These are phyloP conservation scores for Nothopassalora personata DNA, from an alignment of 2,329 filamentous ascomycete genomes.

Conservation along the genomic window DNA sequence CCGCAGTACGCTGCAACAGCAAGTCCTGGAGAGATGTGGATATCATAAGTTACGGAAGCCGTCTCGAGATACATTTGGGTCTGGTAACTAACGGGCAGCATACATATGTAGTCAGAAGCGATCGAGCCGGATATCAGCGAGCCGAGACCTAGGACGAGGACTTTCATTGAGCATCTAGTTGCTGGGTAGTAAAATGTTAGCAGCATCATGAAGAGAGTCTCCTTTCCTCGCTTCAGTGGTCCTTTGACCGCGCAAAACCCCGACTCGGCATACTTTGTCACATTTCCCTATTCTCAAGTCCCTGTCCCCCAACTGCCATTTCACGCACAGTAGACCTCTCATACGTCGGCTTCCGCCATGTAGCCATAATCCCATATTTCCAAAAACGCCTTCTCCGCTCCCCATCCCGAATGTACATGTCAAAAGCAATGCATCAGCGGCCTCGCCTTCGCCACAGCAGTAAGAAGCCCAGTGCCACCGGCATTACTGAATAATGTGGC, in stretches of 20 bases:
- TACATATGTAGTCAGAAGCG: no score
- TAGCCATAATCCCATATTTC: constrained; percentile 28
- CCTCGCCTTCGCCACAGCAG: constrained; percentile 46
- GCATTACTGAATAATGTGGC: constrained; percentile 34
- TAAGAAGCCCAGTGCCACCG: constrained; percentile 52
- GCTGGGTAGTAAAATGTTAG: no score
- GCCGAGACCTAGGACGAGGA: no score
- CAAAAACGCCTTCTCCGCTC: constrained; percentile 39
- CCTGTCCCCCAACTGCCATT: constrained; percentile 29
- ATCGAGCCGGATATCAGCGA: no score
- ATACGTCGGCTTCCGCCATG: constrained; percentile 26
- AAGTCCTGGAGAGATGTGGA: no score
- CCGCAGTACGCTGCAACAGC: no score
- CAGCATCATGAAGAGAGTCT: constrained; percentile 58
- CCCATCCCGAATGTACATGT: constrained; percentile 56
- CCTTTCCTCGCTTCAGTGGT: constrained; percentile 33
- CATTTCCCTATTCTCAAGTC: constrained; percentile 14
- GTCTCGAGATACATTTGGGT: no score
- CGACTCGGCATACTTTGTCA: constrained; percentile 23
- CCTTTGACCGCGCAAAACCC: constrained; percentile 20
- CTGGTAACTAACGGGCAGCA: no score
- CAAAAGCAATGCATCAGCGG: constrained; percentile 58
- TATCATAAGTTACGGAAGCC: no score
- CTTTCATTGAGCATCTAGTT: no score
- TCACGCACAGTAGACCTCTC: constrained; percentile 45